Conservation (phyloP, 306 rosid genomes). For the Prunus armeniaca region DNA sequence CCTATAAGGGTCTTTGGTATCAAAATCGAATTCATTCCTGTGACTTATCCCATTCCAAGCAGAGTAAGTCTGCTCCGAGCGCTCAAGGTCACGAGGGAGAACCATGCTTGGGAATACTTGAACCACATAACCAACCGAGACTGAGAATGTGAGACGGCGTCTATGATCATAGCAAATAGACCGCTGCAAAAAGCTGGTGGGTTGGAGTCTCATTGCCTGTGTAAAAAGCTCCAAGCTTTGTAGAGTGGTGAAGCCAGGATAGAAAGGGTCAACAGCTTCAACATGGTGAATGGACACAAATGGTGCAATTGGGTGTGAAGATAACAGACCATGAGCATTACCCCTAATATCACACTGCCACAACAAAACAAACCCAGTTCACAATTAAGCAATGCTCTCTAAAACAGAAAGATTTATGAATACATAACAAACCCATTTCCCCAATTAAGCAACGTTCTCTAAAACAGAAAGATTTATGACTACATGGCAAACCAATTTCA, state of each 20-base stretch:
- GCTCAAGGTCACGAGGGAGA: slow-evolving; percentile 71
- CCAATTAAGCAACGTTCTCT: neutral
- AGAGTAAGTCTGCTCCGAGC: slow-evolving; percentile 69
- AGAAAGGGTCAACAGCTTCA: slow-evolving; percentile 69
- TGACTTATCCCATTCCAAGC: slow-evolving; percentile 69
- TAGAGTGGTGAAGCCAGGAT: slow-evolving; percentile 61
- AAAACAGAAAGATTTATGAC: neutral
- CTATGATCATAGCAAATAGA: slow-evolving; percentile 61
- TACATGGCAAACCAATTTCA: neutral
- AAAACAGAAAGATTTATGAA: neutral
- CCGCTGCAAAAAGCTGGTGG: slow-evolving; percentile 65
- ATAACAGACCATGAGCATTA: slow-evolving; percentile 67
- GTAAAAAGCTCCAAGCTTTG: slow-evolving; percentile 65
- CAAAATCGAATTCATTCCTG: slow-evolving; percentile 62
- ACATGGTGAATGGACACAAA: slow-evolving; percentile 80
- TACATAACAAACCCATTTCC: slow-evolving; percentile 4
- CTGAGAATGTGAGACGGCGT: slow-evolving; percentile 49
- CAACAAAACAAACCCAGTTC: slow-evolving; percentile 6
- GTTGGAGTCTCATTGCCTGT: slow-evolving; percentile 61
- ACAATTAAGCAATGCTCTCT: neutral
- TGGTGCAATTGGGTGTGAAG: slow-evolving; percentile 77
- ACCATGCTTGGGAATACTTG: slow-evolving; percentile 61
- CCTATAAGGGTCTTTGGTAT: slow-evolving; percentile 58
- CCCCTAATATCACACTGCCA: slow-evolving; percentile 72
- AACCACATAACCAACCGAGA: slow-evolving; percentile 68